Percentiles rank a stretch among this genome's conserved stretches.
Conservation (phyloP, 768 basidiomycete genomes). For the Macrolepiota fuliginosa region DNA sequence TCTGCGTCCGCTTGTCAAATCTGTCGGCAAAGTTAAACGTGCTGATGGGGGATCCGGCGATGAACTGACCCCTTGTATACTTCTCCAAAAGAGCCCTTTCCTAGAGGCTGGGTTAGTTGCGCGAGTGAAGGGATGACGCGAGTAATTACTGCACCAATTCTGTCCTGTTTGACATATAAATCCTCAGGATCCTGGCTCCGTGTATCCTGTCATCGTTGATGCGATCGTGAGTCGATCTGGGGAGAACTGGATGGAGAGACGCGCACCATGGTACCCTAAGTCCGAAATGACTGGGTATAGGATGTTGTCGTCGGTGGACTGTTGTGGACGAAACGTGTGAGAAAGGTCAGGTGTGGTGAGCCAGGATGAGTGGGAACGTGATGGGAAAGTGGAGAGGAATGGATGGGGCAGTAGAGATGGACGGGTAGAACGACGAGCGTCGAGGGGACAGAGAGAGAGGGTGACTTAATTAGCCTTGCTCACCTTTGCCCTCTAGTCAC, state of each 20-base stretch:
- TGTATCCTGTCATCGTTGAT: slow-evolving; percentile 46
- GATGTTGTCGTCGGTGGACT: slow-evolving; percentile 19
- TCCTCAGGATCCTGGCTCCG: slow-evolving; percentile 90
- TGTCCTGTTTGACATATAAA: slow-evolving; percentile 94
- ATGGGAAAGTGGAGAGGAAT: neutral
- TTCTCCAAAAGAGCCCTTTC: slow-evolving; percentile 98
- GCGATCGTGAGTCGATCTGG: slow-evolving; percentile 24
- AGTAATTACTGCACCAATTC: slow-evolving; percentile 67
- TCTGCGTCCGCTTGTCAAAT: slow-evolving; percentile 93
- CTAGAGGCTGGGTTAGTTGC: slow-evolving; percentile 38
- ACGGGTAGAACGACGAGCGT: neutral
- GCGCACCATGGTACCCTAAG: slow-evolving; percentile 25
- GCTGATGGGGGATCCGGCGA: slow-evolving; percentile 11
- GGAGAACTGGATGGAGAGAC: neutral
- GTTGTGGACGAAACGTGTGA: slow-evolving; percentile 14
- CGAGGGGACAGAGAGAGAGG: neutral
- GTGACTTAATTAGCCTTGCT: slow-evolving; percentile 7
- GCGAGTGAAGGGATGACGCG: slow-evolving; percentile 1
- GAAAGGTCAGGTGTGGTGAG: neutral
- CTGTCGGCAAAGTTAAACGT: slow-evolving; percentile 38
- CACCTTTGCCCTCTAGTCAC: slow-evolving; percentile 1
- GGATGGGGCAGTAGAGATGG: neutral
- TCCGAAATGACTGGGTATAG: slow-evolving; percentile 8
- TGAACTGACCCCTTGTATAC: slow-evolving; percentile 91
- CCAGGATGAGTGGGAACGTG: neutral